phyloP scores from a whole-genome alignment of 2,329 filamentous ascomycete species.

The Coniochaeta ligniaria region DNA sequence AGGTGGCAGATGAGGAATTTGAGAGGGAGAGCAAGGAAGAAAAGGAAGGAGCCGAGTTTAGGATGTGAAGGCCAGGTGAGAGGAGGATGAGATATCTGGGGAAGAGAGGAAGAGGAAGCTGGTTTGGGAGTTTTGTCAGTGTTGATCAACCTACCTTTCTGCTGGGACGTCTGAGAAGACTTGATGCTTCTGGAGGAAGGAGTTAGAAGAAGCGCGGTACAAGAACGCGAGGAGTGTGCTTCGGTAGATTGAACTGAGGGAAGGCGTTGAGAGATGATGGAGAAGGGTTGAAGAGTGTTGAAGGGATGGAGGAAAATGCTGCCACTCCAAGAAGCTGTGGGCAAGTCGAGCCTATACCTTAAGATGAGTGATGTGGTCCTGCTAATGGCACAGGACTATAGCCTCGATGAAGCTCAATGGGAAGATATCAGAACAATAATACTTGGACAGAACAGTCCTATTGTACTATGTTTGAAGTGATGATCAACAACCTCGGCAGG shows the following conservation, averaged over 20 bases:
- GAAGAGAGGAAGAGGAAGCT: neutral
- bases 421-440: neutral
- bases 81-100: neutral
- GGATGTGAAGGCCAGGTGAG: neutral
- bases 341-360: neutral
- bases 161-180: neutral
- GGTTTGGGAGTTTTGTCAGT: neutral
- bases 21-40: neutral
- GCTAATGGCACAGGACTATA: neutral
- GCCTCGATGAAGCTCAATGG: neutral
- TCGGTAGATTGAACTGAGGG: neutral
- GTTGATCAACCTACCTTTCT: neutral
- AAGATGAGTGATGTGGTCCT: neutral
- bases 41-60: neutral
- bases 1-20: neutral
- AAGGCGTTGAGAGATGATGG: neutral
- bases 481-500: neutral
- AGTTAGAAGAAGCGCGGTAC: neutral
- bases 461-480: neutral
- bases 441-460: neutral
- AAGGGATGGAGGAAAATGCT: neutral
- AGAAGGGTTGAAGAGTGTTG: neutral
- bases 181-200: neutral
- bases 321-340: neutral
- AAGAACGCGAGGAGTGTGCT: neutral